Conservation (phyloP, 345 rosid genomes). For the Eucalyptus guilfoylei region DNA sequence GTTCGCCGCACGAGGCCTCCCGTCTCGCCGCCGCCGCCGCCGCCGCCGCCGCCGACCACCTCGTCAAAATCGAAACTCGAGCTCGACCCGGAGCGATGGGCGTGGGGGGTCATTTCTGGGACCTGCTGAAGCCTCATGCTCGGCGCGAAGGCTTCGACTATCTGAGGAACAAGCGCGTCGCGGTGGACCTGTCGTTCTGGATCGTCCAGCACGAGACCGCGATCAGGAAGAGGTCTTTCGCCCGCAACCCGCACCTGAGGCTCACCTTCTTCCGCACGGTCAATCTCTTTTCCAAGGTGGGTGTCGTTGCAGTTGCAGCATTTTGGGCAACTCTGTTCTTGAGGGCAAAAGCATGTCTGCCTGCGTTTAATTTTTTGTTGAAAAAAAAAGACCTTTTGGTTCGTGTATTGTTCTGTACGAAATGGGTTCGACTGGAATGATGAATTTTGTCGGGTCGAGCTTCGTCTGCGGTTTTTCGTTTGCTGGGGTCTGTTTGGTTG, state of each 20-base stretch:
- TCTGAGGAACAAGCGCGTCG: constrained; percentile 66
- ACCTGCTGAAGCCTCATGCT: constrained; percentile 54
- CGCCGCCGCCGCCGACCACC: not conserved
- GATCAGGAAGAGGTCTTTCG: constrained; percentile 16
- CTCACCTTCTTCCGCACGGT: constrained; percentile 88
- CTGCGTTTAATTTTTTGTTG: not conserved
- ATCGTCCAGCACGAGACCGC: constrained; percentile 85
- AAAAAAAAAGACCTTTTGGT: not conserved
- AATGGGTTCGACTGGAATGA: not conserved
- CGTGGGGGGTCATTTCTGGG: constrained; percentile 93
- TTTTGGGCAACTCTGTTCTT: not conserved
- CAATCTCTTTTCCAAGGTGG: constrained; percentile 79
- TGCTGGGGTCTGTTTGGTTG: not conserved
- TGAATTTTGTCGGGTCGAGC: not conserved
- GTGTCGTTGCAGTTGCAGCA: not conserved
- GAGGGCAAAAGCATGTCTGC: not conserved
- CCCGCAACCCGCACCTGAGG: constrained; percentile 53
- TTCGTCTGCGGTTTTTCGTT: not conserved
- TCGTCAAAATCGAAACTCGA: not conserved
- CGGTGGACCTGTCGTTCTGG: constrained; percentile 88
- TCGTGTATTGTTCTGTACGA: not conserved
- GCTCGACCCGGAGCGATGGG: constrained; percentile 30
- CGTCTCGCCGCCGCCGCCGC: not conserved
- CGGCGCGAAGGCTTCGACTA: constrained; percentile 42
- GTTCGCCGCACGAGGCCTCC: not conserved